Percentiles rank a stretch among this genome's conserved stretches.
Conservation (phyloP, 1,284 basidiomycete genomes). For the Melampsora larici-populina region DNA sequence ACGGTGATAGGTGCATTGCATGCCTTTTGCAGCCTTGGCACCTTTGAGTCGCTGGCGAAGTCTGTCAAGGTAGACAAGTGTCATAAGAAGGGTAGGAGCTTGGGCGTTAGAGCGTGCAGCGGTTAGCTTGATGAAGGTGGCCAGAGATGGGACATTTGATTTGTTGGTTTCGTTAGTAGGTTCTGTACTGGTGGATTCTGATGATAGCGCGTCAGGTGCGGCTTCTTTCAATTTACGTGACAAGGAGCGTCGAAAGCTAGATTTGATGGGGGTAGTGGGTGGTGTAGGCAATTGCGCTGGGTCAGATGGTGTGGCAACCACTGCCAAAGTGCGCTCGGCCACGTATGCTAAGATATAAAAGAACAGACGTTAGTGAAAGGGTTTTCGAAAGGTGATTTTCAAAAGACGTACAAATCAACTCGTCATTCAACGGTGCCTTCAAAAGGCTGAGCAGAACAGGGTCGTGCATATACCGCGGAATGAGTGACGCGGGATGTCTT, state of each 20-base stretch:
- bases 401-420: conserved; percentile 15
- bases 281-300: conserved; percentile 33
- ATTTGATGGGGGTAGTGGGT: conserved; percentile 31
- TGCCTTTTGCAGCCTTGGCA: conserved; percentile 50
- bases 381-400: not conserved
- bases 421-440: conserved; percentile 38
- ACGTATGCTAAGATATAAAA: conserved; percentile 23
- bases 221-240: conserved; percentile 18
- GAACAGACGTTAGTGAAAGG: not conserved
- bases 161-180: not conserved
- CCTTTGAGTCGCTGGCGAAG: conserved; percentile 63
- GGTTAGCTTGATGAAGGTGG: conserved; percentile 74
- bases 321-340: conserved; percentile 29
- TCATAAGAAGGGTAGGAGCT: conserved; percentile 83
- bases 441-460: conserved; percentile 30
- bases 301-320: conserved; percentile 20
- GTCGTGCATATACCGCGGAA: conserved; percentile 28
- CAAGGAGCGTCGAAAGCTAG: conserved; percentile 16
- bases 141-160: conserved; percentile 66
- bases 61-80: conserved; percentile 88
- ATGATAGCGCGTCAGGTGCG: not conserved
- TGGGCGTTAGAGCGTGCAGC: conserved; percentile 83
- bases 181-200: conserved; percentile 8
- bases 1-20: conserved; percentile 87
- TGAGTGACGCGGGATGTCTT: conserved; percentile 32